Conservation (phyloP, 2,329 filamentous ascomycete genomes). For the Teratosphaeria viscida region DNA sequence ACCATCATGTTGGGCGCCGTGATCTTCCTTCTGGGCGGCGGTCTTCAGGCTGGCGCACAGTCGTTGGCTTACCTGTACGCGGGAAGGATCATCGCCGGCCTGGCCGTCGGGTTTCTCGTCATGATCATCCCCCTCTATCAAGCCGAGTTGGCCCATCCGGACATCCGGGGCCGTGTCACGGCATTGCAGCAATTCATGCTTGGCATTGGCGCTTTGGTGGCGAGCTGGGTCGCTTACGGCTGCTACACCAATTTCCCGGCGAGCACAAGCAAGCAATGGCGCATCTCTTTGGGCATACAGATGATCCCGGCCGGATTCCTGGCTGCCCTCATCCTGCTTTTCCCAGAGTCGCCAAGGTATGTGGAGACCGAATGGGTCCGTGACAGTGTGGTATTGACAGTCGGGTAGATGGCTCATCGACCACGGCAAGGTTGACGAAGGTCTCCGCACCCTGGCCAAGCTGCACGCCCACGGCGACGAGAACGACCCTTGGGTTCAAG, state of each 20-base stretch:
- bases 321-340: constrained; percentile 56
- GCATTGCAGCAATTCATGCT: constrained; percentile 75
- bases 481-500: constrained; percentile 57
- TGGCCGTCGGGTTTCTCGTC: constrained; percentile 49
- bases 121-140: constrained; percentile 66
- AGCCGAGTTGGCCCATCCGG: constrained; percentile 67
- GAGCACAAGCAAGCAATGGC: constrained; percentile 46
- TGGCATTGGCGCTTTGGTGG: constrained; percentile 61
- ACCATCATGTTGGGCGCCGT: constrained; percentile 64
- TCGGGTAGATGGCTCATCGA: constrained; percentile 58
- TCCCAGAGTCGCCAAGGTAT: constrained; percentile 50
- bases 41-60: constrained; percentile 60
- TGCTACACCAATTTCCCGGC: constrained; percentile 42
- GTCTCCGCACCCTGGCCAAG: constrained; percentile 54
- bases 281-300: constrained; percentile 59
- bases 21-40: constrained; percentile 62
- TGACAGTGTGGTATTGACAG: constrained; percentile 30
- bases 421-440: constrained; percentile 54
- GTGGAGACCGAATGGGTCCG: constrained; percentile 3
- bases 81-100: constrained; percentile 41
- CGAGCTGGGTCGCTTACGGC: constrained; percentile 63
- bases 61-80: constrained; percentile 53
- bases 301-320: constrained; percentile 55
- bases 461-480: constrained; percentile 60
- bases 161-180: constrained; percentile 65